Evolutionary conservation across 176 grass and related monocot species (phyloP), one percentile per base, ranked within the genome.

Genomic region (Alopecurus myosuroides): DNA sequence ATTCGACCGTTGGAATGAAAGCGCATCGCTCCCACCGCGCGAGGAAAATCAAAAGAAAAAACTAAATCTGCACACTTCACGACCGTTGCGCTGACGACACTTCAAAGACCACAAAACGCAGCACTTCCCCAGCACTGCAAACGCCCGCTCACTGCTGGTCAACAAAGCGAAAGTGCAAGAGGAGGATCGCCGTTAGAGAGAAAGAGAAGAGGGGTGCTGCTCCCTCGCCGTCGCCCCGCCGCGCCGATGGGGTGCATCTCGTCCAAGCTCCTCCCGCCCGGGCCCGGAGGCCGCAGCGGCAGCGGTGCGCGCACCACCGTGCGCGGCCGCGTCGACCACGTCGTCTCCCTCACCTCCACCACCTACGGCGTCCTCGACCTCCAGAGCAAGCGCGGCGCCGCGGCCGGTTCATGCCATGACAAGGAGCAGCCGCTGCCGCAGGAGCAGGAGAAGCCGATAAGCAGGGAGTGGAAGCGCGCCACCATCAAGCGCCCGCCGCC

Each of bases 281-380:
- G 92, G 28, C 79, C 93, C 9, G 93, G 92, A 60, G 81, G 44
- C 20, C 70, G 52, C n/a, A n/a, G n/a, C 58, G 58, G 60, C 60
- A 5, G 4, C 35, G 86, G 56, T 23, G 84, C 70, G 33, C 82
- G 46, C 49, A 76, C 52, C 26, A 89, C 91, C 40, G 72, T 85
- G 79, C 82, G 81, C 28, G 85, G 84, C 75, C 85, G 80, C 31
- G 80, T 82, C 15, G 89, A 89, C 63, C 97, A 99, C 77, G 91
- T 96, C 76, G 93, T 99, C 52, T 96, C 91, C 15, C 97, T 99
- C 89, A 96, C 94, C 33, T 99, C 97, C 53, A 89, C 88, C 70
- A 96, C 97, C 74, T 96, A 99, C 87, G 93, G 97, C 70, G 93
- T 86, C 53, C 91, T 99, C 65, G 92, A 92, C 33, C 84, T 99